phyloP scores from a whole-genome alignment of 768 basidiomycete species.

The Lactarius deliciosus region DNA sequence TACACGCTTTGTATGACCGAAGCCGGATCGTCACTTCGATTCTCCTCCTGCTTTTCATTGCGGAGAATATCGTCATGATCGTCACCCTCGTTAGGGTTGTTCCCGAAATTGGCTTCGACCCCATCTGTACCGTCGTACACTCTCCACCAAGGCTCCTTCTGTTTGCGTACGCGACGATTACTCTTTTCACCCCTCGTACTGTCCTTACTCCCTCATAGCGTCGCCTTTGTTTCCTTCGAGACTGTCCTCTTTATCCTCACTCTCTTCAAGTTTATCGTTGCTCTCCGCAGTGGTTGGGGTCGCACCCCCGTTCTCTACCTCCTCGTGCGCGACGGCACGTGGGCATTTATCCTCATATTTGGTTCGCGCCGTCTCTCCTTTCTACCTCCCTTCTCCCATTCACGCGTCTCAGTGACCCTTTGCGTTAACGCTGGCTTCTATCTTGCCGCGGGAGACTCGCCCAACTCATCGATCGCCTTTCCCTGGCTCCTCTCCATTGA shows the following conservation, averaged over 20 bases:
- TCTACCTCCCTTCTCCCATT: neutral
- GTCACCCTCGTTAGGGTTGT: conserved; percentile 19
- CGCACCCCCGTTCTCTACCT: conserved; percentile 30
- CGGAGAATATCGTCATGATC: conserved; percentile 24
- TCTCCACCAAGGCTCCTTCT: conserved; percentile 18
- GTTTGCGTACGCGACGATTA: conserved; percentile 21
- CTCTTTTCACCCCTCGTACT: neutral
- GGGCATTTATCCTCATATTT: conserved; percentile 34
- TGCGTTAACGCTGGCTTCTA: conserved; percentile 26
- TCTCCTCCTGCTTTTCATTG: conserved; percentile 17
- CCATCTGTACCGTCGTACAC: conserved; percentile 18
- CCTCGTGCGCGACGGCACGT: conserved; percentile 34
- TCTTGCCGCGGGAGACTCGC: conserved; percentile 14
- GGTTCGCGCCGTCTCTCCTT: conserved; percentile 22
- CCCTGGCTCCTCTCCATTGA: conserved; percentile 24
- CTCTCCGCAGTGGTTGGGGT: conserved; percentile 31
- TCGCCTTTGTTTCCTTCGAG: conserved; percentile 32
- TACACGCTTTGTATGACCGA: conserved; percentile 28
- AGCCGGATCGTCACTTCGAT: conserved; percentile 11
- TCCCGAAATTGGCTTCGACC: conserved; percentile 18
- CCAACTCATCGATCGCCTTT: conserved; percentile 20
- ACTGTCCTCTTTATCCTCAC: conserved; percentile 33
- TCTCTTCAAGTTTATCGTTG: conserved; percentile 29
- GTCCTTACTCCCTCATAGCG: conserved; percentile 15
- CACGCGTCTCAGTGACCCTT: conserved; percentile 14